Evolutionary conservation across 805 yeast species (phyloP).

Genomic region (Sungouiella thailandica): DNA sequence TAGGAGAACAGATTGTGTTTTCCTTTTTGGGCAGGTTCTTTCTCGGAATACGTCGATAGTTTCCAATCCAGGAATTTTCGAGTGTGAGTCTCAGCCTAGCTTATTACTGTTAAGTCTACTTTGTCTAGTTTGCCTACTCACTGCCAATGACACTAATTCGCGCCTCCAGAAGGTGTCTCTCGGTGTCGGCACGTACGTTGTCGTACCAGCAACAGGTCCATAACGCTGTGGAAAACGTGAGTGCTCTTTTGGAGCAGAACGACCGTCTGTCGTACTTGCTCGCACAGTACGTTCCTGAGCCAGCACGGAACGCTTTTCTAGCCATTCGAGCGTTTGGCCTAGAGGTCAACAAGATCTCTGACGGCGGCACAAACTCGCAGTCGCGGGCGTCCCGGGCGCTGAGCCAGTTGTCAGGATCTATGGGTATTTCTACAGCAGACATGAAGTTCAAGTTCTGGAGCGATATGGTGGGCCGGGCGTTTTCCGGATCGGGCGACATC

Average conservation of each 20-base stretch:
- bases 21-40: too few relatives aligned
- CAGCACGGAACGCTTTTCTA: slow-evolving; percentile 54
- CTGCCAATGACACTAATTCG: too few relatives aligned
- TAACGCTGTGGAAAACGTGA: slow-evolving; percentile 41
- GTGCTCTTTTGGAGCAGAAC: slow-evolving; percentile 36
- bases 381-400: slow-evolving; percentile 30
- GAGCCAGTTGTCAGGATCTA: slow-evolving; percentile 19
- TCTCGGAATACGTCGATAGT: too few relatives aligned
- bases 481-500: slow-evolving; percentile 32
- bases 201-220: slow-evolving; percentile 21
- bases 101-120: too few relatives aligned
- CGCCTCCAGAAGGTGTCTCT: too few relatives aligned
- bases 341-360: slow-evolving; percentile 51
- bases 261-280: slow-evolving; percentile 65
- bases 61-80: too few relatives aligned
- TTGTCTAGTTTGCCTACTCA: too few relatives aligned
- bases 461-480: slow-evolving; percentile 48
- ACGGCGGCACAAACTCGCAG: too few relatives aligned
- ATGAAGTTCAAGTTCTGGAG: slow-evolving; percentile 74
- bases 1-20: too few relatives aligned
- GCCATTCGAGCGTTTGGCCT: slow-evolving; percentile 64
- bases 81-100: too few relatives aligned
- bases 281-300: slow-evolving; percentile 64
- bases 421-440: slow-evolving; percentile 40
- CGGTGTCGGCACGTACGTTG: neutral